Evolutionary conservation across 495 filamentous ascomycete genomes (phyloP), one percentile per base, ranked within the genome.

Genomic region (Penicillium goetzii): DNA sequence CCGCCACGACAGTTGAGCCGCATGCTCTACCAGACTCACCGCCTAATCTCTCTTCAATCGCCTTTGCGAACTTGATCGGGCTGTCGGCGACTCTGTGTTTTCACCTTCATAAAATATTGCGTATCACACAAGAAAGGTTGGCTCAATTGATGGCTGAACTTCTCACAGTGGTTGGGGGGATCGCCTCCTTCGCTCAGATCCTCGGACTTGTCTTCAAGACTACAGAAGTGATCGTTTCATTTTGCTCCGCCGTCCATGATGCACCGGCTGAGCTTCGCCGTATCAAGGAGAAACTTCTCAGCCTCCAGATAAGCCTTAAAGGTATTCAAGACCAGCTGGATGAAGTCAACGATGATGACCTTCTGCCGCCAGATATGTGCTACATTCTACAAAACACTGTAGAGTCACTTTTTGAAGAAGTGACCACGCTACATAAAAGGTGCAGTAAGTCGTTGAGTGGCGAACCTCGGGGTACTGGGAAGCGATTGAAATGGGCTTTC

Each of bases 171-270:
- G 43, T 47, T 47, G 17, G 43, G 17, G 43, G 43, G 21, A 19
- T 47, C 17, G 43, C 43, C 43, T 47, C 43, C 43, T 47, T 47
- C 43, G 43, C n/a, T 47, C 43, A 47, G 43, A 19, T 47, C 6
- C 43, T 47, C 43, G 43, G 43, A 19, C 43, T 47, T 47, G 43
- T 47, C 17, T 14, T 47, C 21, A 47, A 25, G 43, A 47, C 8
- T 47, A 47, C 43, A 47, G 43, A 47, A 19, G 43, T 47, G 43
- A 47, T 47, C 43, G 17, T 47, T 47, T 47, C 43, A 47, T 47
- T 47, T 25, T 47, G 43, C 43, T 47, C 43, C 43, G 43, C 43
- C 2, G 17, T 47, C 43, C 1, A 47, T 47, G 17, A 47, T 47
- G 43, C 43, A 47, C 43, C 43, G 43, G n/a, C 10, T 47, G 43